Evolutionary conservation across 768 basidiomycete genomes (phyloP).

Genomic region (Lentinula lateritia): DNA sequence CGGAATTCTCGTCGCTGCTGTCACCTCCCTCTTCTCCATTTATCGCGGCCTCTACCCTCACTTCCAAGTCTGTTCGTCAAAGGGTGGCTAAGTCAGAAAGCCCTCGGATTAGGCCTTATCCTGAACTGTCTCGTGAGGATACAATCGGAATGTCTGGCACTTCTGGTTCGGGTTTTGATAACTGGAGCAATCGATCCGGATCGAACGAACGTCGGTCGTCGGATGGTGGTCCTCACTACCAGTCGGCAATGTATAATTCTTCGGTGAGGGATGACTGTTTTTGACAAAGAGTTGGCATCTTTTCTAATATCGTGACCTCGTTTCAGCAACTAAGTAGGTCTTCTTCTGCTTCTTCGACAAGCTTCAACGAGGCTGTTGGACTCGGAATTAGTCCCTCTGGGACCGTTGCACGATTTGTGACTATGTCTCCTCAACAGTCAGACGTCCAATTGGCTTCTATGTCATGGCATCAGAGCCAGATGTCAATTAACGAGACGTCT

Average conservation of each 20-base stretch:
- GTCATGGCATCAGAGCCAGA: background rate
- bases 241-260: conserved; percentile 9
- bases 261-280: background rate
- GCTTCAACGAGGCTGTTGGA: background rate
- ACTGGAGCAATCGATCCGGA: conserved; percentile 5
- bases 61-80: conserved; percentile 22
- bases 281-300: background rate
- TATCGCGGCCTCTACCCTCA: conserved; percentile 18
- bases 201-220: conserved; percentile 31
- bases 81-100: conserved; percentile 25
- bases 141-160: conserved; percentile 29
- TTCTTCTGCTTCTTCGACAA: background rate
- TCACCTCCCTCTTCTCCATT: conserved; percentile 25
- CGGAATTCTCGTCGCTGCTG: conserved; percentile 26
- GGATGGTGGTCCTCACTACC: conserved; percentile 27
- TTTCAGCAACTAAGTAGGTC: background rate
- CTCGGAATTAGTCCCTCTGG: background rate
- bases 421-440: background rate
- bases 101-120: conserved; percentile 33
- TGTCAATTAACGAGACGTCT: background rate
- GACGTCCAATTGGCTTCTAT: background rate
- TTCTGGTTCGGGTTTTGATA: conserved; percentile 13
- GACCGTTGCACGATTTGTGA: background rate
- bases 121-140: conserved; percentile 26
- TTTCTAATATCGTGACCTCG: background rate